Evolutionary conservation across 1,284 basidiomycete species (phyloP), one percentile per base, ranked within the genome.

Genomic region (Sutorius eximius): DNA sequence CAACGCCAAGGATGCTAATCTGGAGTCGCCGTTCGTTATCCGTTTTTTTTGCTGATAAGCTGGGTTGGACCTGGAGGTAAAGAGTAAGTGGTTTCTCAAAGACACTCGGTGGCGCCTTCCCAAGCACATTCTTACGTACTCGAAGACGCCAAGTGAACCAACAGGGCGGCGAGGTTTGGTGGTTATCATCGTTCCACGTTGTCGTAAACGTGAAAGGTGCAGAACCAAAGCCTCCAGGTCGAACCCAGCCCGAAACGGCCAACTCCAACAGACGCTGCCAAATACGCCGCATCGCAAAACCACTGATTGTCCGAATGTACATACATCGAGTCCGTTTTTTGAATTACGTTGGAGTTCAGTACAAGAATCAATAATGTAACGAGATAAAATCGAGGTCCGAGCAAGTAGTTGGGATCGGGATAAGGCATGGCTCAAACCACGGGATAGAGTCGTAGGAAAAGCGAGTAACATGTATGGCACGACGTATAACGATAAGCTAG

Each of bases 401-500:
- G 45, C 49, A 33, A 32, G 36, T 51, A 20, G 9, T 52, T n/a
- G 29, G 40, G 27, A 27, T 43, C 48, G 22, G 24, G 40, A 45
- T 30, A 37, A 5, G n/a, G 20, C 10, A 40, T 53, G 37, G 22
- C 20, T 18, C 53, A 10, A 42, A 36, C 42, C 49, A 45, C 22
- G 33, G 33, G 16, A 36, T 30, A 20, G 34, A 34, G 18, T 62
- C 53, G 40, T 56, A 55, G 41, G 53, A 51, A 48, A 54, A 51
- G 43, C 33, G 27, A 20, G 40, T n/a, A 44, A 52, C 51, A 52
- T 50, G 50, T 57, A 58, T 59, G 57, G 47, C 61, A 66, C 59
- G 62, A 56, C 49, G 38, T 68, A 61, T 66, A 71, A 63, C 49
- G 57, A 53, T 62, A 59, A 49, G 56, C 45, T 67, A 67, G 57